Base-by-base conservation (phyloP, 495 filamentous ascomycete species). In the Xylaria curta region DNA sequence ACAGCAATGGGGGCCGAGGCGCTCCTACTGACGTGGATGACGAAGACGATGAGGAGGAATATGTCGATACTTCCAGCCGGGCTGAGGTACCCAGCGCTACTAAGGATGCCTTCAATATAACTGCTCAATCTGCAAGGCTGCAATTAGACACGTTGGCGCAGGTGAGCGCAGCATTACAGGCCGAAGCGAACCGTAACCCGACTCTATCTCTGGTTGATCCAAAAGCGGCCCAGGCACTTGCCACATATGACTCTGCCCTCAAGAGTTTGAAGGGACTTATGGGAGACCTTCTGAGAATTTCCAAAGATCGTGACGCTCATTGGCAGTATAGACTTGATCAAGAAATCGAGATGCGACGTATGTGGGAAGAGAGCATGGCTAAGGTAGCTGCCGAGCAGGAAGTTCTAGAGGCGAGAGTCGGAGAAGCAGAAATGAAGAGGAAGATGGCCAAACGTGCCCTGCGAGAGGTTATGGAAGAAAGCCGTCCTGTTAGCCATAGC, bases 351-450 rank as follows among this genome's bases (percentile, higher is more conserved):
- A 89, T 98, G 76, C 89, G 96, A 36, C 89, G 92, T 56, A 91
- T 99, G 87, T 99, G 97, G 96, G 96, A 99, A 83, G 97, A 98
- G 72, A 98, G 94, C 81, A 98, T 99, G 96, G 93, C 94, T 6
- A 89, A 91, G 63, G 90, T 99, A 28, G 96, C 94, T 38, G 89
- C 91, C 68, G 96, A 99, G 78, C 96, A 99, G 73, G 97, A 98
- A 81, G 89, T 92, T 36, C 86, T 99, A 0, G 92, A 98, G 77
- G 91, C 87, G 26, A 90, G 90, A 72, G 93, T 97, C 75, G 93
- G 93, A 60, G 94, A 97, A 77, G 92, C 95, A 4, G 94, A 98
- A 77, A 89, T 91, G 73, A 98, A 97, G 85, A 87, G 95, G 33
- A 95, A 91, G 78, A 88, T 91, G 63, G 96, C 96, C 0, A 98